Evolutionary conservation across 1,139 yeast species (phyloP), one percentile per base, ranked within the genome.

Genomic region (Kluyveromyces sp.): DNA sequence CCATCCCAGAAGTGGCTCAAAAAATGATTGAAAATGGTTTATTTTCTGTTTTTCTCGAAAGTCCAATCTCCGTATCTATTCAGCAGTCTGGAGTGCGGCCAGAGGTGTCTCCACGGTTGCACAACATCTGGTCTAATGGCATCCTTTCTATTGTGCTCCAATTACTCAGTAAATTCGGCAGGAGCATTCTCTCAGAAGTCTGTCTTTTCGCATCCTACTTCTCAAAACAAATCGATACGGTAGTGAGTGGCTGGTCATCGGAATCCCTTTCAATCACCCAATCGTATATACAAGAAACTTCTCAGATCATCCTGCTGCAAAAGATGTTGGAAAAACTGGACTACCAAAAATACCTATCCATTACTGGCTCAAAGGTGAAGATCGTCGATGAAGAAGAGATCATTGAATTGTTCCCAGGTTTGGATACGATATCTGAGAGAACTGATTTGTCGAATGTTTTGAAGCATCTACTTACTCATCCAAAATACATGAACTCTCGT

Each of bases 81-180:
- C 86, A 82, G 56, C 70, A 72, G 6, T 95, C 95, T 1, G 74
- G 75, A 2, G 63, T 85, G 3, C 70, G 70, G 19, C 73, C 84
- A 1, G 70, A 74, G 16, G 49, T 61, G 0, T 61, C 70, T 7
- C 74, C 83, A 1, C 73, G 75, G 47, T 66, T 84, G 49, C 92
- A 87, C 60, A 72, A 76, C 43, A 69, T 85, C 18, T 89, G 96
- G 96, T 75, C 80, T 11, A 80, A 83, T 57, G 95, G 95, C 0
- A 67, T 89, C 17, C 67, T 89, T 36, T 83, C 94, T 0, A 74
- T 86, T 7, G 68, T 83, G 20, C 64, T 86, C 35, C 70, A 76
- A 2, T 64, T 86, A 15, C 61, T 86, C 41, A 71, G 79, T 37
- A 75, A 73, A 45, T 74, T 87, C 44, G 94, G 94, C 0, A 72